phyloP scores from a whole-genome alignment of 768 basidiomycete genomes.

The Trametes gibbosa region DNA sequence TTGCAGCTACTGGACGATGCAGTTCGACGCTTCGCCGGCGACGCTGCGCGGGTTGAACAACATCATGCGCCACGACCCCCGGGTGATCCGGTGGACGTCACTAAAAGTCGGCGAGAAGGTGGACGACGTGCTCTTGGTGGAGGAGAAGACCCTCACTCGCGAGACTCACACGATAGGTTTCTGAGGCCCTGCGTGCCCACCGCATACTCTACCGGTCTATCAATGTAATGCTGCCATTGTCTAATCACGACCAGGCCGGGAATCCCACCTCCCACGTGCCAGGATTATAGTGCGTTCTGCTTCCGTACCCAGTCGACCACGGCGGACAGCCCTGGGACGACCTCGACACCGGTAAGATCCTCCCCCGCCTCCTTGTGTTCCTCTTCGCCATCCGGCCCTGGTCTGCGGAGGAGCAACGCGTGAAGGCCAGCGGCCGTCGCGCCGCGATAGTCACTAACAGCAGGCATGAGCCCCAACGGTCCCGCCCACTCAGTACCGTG shows the following conservation, averaged over 20 bases:
- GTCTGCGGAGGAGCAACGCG: constrained; percentile 55
- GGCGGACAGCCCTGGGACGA: constrained; percentile 37
- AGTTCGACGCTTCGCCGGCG: constrained; percentile 83
- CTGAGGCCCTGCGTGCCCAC: background rate
- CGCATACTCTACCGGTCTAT: constrained; percentile 7
- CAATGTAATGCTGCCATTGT: constrained; percentile 3
- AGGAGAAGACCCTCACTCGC: constrained; percentile 9
- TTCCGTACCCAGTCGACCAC: constrained; percentile 38
- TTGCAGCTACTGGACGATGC: constrained; percentile 83
- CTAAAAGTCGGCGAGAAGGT: constrained; percentile 74
- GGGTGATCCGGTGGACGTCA: constrained; percentile 80
- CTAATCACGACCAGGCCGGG: background rate
- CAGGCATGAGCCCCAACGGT: background rate
- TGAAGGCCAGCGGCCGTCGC: constrained; percentile 53
- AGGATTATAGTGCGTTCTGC: constrained; percentile 5
- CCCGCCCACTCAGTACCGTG: background rate
- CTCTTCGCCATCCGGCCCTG: constrained; percentile 45
- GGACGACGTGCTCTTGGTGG: constrained; percentile 58
- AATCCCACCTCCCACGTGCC: background rate
- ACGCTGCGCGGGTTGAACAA: constrained; percentile 62
- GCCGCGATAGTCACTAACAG: constrained; percentile 61
- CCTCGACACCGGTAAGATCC: constrained; percentile 39
- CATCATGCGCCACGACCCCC: constrained; percentile 74
- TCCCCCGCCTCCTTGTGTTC: constrained; percentile 42
- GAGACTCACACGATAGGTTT: background rate